These are phyloP conservation scores for Azolla pinnata DNA, from an alignment of 75 land plant species.

Conservation along the genomic window DNA sequence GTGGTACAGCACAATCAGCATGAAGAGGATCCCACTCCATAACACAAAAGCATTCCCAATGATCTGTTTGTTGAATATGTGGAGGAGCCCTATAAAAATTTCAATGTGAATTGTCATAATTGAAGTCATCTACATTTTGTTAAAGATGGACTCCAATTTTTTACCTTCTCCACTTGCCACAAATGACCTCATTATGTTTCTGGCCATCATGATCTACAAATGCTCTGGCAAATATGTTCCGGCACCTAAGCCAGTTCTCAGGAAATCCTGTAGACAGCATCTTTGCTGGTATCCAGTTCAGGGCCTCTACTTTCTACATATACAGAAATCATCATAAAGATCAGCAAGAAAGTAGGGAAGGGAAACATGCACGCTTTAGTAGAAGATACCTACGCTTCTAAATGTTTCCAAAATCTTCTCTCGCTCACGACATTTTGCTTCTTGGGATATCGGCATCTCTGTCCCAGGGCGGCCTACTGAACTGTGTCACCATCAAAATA, in stretches of 20 bases:
- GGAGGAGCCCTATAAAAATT: conserved; percentile 26
- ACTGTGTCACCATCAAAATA: too few relatives aligned
- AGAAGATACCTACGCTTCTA: too few relatives aligned
- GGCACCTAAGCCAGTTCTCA: conserved; percentile 21
- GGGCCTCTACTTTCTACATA: not conserved
- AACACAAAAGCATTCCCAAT: conserved; percentile 31
- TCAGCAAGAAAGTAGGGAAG: too few relatives aligned
- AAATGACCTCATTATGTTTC: conserved; percentile 15
- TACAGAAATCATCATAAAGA: too few relatives aligned
- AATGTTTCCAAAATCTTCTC: too few relatives aligned
- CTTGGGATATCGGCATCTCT: too few relatives aligned
- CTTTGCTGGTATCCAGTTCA: not conserved
- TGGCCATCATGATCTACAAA: not conserved
- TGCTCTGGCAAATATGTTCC: not conserved
- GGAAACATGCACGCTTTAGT: too few relatives aligned
- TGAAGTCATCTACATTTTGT: too few relatives aligned
- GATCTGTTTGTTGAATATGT: conserved; percentile 15
- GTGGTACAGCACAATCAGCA: conserved; percentile 38
- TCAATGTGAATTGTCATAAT: too few relatives aligned
- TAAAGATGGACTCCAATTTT: too few relatives aligned
- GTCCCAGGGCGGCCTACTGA: too few relatives aligned
- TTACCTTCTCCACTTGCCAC: conserved; percentile 41
- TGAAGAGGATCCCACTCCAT: conserved; percentile 31
- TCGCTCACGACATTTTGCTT: too few relatives aligned
- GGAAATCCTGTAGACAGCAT: not conserved